Percentiles rank a stretch among this genome's conserved stretches.
These are phyloP conservation scores for Pseudogymnoascus sp. DNA, from an alignment of 2,329 filamentous ascomycete genomes.

Conservation along the genomic window DNA sequence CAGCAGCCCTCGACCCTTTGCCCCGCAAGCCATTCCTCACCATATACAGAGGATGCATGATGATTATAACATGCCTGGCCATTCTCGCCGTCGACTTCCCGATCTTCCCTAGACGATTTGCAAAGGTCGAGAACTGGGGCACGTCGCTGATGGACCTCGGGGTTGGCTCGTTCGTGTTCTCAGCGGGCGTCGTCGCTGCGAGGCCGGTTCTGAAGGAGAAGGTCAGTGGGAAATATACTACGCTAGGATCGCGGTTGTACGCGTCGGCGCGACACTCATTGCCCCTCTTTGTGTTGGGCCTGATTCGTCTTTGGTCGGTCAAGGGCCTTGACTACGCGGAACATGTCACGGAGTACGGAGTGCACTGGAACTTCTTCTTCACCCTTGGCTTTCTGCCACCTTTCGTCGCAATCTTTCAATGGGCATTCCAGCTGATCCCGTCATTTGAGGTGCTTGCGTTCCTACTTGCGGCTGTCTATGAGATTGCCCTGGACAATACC, in stretches of 20 bases:
- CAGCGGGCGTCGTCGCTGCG: slow-evolving; percentile 82
- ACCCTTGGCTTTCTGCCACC: slow-evolving; percentile 83
- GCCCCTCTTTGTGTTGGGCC: slow-evolving; percentile 70
- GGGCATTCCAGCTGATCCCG: slow-evolving; percentile 59
- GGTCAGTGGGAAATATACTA: slow-evolving; percentile 39
- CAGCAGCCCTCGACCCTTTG: slow-evolving; percentile 40
- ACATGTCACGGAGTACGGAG: slow-evolving; percentile 93
- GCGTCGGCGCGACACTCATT: slow-evolving; percentile 70
- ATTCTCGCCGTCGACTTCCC: slow-evolving; percentile 97
- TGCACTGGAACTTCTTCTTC: slow-evolving; percentile 99
- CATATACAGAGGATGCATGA: slow-evolving; percentile 82
- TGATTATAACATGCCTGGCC: slow-evolving; percentile 79
- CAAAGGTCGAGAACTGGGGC: slow-evolving; percentile 98
- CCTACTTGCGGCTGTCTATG: slow-evolving; percentile 60
- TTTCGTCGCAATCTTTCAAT: slow-evolving; percentile 77
- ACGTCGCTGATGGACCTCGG: slow-evolving; percentile 98
- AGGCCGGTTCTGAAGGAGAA: slow-evolving; percentile 67
- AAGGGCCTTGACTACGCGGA: slow-evolving; percentile 95
- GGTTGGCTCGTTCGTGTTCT: slow-evolving; percentile 96
- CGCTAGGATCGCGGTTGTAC: slow-evolving; percentile 51
- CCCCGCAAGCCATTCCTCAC: slow-evolving; percentile 90
- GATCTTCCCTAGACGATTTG: slow-evolving; percentile 87
- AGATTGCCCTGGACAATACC: slow-evolving; percentile 67
- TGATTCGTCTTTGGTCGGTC: slow-evolving; percentile 76
- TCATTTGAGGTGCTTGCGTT: slow-evolving; percentile 72